phyloP scores from a whole-genome alignment of 192 early-diverging fungal species.

The Phycomyces nitens region DNA sequence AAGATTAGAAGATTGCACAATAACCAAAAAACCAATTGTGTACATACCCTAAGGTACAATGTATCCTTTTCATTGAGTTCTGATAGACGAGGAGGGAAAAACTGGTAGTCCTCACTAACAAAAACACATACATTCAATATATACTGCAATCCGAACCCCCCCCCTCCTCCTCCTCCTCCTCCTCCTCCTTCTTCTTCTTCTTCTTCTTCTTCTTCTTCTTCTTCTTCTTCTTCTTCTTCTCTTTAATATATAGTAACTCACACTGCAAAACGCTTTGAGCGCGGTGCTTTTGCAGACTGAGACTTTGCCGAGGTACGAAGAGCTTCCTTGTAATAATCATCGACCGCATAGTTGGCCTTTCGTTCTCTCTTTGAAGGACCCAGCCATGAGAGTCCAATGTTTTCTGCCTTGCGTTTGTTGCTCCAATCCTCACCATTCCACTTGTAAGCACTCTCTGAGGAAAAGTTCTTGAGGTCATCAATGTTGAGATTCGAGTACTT shows the following conservation, averaged over 20 bases:
- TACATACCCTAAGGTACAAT: slow-evolving; percentile 53
- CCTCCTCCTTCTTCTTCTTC: no score
- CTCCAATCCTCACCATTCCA: slow-evolving; percentile 98
- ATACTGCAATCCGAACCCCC: no score
- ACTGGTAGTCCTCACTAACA: slow-evolving; percentile 84
- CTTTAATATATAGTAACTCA: no score
- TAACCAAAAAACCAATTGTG: not conserved
- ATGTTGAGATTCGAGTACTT: slow-evolving; percentile 93
- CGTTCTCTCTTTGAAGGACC: slow-evolving; percentile 92
- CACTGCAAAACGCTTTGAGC: slow-evolving; percentile 60
- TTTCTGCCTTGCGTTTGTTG: slow-evolving; percentile 61
- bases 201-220: no score
- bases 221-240: no score
- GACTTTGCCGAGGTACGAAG: slow-evolving; percentile 63
- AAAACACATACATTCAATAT: no score
- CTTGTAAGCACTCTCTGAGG: slow-evolving; percentile 79
- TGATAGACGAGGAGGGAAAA: slow-evolving; percentile 77
- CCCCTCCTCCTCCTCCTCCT: no score
- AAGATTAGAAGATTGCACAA: slow-evolving; percentile 52
- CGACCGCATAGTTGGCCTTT: slow-evolving; percentile 86
- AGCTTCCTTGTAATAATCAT: slow-evolving; percentile 90
- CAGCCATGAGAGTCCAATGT: slow-evolving; percentile 77
- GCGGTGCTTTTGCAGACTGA: slow-evolving; percentile 50
- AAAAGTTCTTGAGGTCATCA: slow-evolving; percentile 92
- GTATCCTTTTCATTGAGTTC: slow-evolving; percentile 84